Conservation (phyloP, 495 filamentous ascomycete species). For the Podospora appendiculata region DNA sequence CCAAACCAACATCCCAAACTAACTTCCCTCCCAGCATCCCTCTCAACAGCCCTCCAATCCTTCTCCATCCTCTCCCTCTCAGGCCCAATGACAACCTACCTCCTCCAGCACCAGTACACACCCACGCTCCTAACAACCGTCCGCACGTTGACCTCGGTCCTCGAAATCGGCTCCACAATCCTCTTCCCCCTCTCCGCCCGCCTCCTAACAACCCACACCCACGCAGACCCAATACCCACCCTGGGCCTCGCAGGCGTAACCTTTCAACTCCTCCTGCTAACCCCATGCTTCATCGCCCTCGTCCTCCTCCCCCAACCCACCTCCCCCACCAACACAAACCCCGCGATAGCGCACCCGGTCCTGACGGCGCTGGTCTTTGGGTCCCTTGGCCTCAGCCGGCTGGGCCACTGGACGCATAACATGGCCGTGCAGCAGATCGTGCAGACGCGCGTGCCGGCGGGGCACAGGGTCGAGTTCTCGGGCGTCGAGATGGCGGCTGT, state of each 20-base stretch:
- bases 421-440: constrained; percentile 29
- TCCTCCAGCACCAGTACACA: constrained; percentile 4
- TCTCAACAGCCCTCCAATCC: constrained; percentile 8
- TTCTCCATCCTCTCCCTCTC: constrained; percentile 9
- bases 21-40: no score
- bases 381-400: constrained; percentile 29
- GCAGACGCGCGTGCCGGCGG: constrained; percentile 21
- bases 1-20: not conserved
- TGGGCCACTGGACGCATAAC: constrained; percentile 31
- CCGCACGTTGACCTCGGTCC: constrained; percentile 3
- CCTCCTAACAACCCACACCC: constrained; percentile 3
- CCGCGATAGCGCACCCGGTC: constrained; percentile 1
- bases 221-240: constrained; percentile 2
- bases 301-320: not conserved
- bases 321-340: not conserved
- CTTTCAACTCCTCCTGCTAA: constrained; percentile 2
- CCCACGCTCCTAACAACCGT: constrained; percentile 4
- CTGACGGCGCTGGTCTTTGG: constrained; percentile 18
- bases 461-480: constrained; percentile 23
- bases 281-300: constrained; percentile 5
- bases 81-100: constrained; percentile 8
- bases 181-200: constrained; percentile 5
- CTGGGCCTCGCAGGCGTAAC: constrained; percentile 5
- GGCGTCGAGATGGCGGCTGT: constrained; percentile 28
- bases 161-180: constrained; percentile 5